Base-by-base conservation (phyloP, 768 basidiomycete genomes). In the Tricholoma terreum region DNA sequence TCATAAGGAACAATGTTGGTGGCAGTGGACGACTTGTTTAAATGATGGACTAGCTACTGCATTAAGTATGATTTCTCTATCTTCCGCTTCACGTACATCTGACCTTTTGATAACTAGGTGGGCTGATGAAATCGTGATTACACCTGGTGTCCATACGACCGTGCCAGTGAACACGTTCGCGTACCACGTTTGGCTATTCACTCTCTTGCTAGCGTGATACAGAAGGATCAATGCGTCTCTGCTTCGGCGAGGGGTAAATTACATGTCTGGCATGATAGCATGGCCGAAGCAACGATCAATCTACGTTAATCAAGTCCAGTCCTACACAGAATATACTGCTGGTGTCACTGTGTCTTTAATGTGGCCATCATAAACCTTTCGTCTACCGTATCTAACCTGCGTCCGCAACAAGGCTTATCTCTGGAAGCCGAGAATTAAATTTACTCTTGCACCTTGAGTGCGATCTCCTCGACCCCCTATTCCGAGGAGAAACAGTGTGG, bases 1-100 rank as follows among this genome's bases (percentile, higher is more conserved):
- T 92, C 22, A 77, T 77, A 15, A 78, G 83, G 59, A 73, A 71
- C n/a, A 69, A 68, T 49, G 27, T 22, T 30, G 55, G 31, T n/a
- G 57, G 53, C 30, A 54, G 58, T 54, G 62, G 61, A 49, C 49
- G 52, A 42, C 46, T 58, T 54, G 51, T 31, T 50, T 15, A 54
- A 57, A 30, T 53, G 42, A 30, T 21, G 36, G 43, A 3, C 11
- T 50, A n/a, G 52, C 43, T 55, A 56, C 57, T 58, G 55, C 17
- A 42, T 11, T 52, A 43, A 42, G 52, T 53, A 40, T 30, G 52
- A 6, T 46, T 46, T 30, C 35, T 19, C 31, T n/a, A 15, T 19
- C 45, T 50, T 31, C 22, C 14, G n/a, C 22, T 19, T 27, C 40
- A 50, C n/a, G 9, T 40, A 30, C 14, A 42, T 24, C 38, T 53